Evolutionary conservation across 768 basidiomycete genomes (phyloP).

Genomic region (Mycena pura): DNA sequence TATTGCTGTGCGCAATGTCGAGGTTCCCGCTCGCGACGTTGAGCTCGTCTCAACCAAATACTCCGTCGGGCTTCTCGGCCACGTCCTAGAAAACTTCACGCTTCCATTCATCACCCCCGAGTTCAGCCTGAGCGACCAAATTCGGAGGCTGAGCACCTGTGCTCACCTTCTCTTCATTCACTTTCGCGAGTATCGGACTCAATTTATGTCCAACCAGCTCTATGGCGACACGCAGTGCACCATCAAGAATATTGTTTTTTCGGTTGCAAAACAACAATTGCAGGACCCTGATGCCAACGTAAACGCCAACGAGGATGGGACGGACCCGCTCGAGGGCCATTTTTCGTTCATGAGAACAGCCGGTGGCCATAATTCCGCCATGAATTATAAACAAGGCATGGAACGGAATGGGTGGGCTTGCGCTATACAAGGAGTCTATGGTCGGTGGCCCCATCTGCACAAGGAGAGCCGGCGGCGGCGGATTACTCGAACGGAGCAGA

Average conservation of each 20-base stretch:
- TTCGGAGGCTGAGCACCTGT: neutral
- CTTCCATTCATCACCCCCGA: neutral
- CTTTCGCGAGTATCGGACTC: slow-evolving; percentile 1
- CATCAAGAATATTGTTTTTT: slow-evolving; percentile 8
- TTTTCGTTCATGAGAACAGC: slow-evolving; percentile 32
- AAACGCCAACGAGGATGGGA: slow-evolving; percentile 21
- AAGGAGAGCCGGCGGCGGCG: neutral
- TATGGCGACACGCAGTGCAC: slow-evolving; percentile 12
- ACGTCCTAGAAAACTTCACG: neutral
- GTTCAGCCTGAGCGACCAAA: neutral
- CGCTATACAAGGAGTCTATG: neutral
- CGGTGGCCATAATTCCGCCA: neutral
- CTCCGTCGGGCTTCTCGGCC: neutral
- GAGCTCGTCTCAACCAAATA: neutral
- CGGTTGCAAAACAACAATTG: slow-evolving; percentile 4
- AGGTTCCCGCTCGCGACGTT: neutral
- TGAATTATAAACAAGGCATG: slow-evolving; percentile 1
- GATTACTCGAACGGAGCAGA: neutral
- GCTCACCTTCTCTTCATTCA: slow-evolving; percentile 11
- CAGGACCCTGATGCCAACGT: neutral
- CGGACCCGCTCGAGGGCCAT: slow-evolving; percentile 36
- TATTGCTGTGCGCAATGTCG: neutral
- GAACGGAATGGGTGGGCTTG: slow-evolving; percentile 2
- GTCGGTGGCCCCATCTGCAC: neutral
- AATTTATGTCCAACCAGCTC: slow-evolving; percentile 17